Evolutionary conservation across 352 stramenopile species (phyloP).

Genomic region (Globisporangium sylvaticum): DNA sequence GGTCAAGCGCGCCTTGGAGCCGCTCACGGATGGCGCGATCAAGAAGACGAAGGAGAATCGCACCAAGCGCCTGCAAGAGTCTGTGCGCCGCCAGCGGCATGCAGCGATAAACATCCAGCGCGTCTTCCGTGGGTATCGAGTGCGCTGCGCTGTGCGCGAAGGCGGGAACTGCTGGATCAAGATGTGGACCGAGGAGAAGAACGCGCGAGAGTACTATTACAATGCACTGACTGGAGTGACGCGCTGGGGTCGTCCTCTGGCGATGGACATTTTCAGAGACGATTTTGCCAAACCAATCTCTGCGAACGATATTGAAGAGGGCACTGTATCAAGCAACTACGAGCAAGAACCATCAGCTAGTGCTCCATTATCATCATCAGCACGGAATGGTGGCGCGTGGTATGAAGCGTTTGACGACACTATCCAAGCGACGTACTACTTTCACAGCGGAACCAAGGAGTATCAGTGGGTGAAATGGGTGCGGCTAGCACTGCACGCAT

Average conservation of each 20-base stretch:
- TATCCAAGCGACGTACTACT: slow-evolving; percentile 71
- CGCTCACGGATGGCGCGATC: slow-evolving; percentile 79
- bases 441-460: slow-evolving; percentile 65
- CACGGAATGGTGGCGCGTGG: slow-evolving; percentile 26
- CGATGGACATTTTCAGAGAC: slow-evolving; percentile 77
- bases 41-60: slow-evolving; percentile 74
- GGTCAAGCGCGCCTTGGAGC: slow-evolving; percentile 74
- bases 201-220: slow-evolving; percentile 64
- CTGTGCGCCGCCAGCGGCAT: slow-evolving; percentile 59
- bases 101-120: slow-evolving; percentile 78
- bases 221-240: slow-evolving; percentile 75
- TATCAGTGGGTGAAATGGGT: slow-evolving; percentile 42
- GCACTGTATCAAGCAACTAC: background rate
- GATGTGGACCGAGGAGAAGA: slow-evolving; percentile 24
- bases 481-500: slow-evolving; percentile 1
- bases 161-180: slow-evolving; percentile 80
- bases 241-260: slow-evolving; percentile 54
- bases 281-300: slow-evolving; percentile 37
- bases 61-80: slow-evolving; percentile 56
- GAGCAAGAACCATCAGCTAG: background rate
- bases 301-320: background rate
- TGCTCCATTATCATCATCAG: background rate
- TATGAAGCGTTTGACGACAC: slow-evolving; percentile 75
- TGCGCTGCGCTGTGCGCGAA: slow-evolving; percentile 59
- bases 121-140: slow-evolving; percentile 72